Base-by-base conservation (phyloP, 2,329 filamentous ascomycete genomes). In the Colletotrichum filicis region DNA sequence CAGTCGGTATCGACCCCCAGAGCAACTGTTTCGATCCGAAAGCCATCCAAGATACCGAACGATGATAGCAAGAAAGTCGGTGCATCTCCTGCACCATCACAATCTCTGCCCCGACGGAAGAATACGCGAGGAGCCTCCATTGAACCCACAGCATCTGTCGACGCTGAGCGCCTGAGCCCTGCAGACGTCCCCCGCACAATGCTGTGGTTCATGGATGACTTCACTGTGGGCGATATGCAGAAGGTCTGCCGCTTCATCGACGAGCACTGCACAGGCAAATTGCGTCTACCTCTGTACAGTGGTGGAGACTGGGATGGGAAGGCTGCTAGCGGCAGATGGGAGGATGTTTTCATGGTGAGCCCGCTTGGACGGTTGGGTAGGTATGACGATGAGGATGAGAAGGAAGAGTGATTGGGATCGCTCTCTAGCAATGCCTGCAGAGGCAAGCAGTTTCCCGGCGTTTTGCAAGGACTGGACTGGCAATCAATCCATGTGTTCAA, bases 191-290 rank as follows among this genome's bases (percentile, higher is more conserved):
- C 70, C 30, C 66, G 71, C 12, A 73, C 71, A 49, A 73, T 73
- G 71, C 66, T 73, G 26, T 73, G 71, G 71, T 73, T 73, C 46
- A 73, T 73, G 71, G 71, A 73, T 16, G 71, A 73, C 56, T 73
- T 73, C 49, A 73, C 71, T 1, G 71, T 73, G 12, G 71, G 71
- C 28, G 71, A 73, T 30, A 73, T 73, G 71, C 71, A 73, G 14
- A 73, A 73, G 66, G 71, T 73, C 16, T 73, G 71, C 30, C 71
- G 71, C 49, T 73, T 73, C 14, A 73, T 73, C 16, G 71, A 73
- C 46, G 71, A 73, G 56, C 60, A 73, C 35, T 73, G 71, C 61
- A 66, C 66, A n/a, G 71, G 71, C 2, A 73, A 73, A 28, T 56
- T 73, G 8, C 66, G 71, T n/a, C 66, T 73, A 2, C 71, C 71